These are phyloP conservation scores for Colletotrichum sp. DNA, from an alignment of 2,329 filamentous ascomycete genomes.

Conservation along the genomic window DNA sequence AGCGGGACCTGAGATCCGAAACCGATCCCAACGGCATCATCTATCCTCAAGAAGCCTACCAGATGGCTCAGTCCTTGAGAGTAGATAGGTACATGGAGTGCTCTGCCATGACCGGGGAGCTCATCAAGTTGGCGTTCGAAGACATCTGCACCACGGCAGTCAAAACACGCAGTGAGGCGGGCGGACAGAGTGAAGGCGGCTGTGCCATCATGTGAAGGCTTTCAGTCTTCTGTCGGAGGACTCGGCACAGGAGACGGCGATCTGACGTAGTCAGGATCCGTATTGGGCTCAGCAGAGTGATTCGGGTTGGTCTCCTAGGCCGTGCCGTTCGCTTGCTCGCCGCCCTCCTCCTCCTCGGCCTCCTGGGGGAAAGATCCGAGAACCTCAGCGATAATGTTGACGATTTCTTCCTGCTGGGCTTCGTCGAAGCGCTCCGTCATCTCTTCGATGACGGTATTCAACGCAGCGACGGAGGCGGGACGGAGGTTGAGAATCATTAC, in stretches of 20 bases:
- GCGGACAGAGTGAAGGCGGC: slow-evolving; percentile 60
- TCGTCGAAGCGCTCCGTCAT: slow-evolving; percentile 64
- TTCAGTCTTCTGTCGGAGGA: background rate
- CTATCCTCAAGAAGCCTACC: slow-evolving; percentile 65
- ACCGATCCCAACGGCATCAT: slow-evolving; percentile 64
- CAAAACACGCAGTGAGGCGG: slow-evolving; percentile 47
- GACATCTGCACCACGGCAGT: slow-evolving; percentile 64
- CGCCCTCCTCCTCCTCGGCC: slow-evolving; percentile 30
- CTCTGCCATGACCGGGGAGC: slow-evolving; percentile 64
- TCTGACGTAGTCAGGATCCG: background rate
- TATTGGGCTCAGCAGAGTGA: background rate
- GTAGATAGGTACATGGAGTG: slow-evolving; percentile 70
- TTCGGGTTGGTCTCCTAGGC: slow-evolving; percentile 13
- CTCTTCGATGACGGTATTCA: slow-evolving; percentile 71
- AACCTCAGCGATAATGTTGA: slow-evolving; percentile 60
- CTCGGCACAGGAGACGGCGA: background rate
- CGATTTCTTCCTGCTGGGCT: slow-evolving; percentile 63
- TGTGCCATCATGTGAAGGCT: slow-evolving; percentile 53
- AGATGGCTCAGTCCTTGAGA: slow-evolving; percentile 60
- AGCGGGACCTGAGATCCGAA: slow-evolving; percentile 64
- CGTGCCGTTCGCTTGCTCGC: slow-evolving; percentile 44
- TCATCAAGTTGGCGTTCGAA: slow-evolving; percentile 62
- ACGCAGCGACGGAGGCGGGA: slow-evolving; percentile 58
- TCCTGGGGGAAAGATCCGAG: slow-evolving; percentile 54
- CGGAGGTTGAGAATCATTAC: slow-evolving; percentile 73